These are phyloP conservation scores for Pisolithus microcarpus DNA, from an alignment of 768 basidiomycete genomes.

Conservation along the genomic window DNA sequence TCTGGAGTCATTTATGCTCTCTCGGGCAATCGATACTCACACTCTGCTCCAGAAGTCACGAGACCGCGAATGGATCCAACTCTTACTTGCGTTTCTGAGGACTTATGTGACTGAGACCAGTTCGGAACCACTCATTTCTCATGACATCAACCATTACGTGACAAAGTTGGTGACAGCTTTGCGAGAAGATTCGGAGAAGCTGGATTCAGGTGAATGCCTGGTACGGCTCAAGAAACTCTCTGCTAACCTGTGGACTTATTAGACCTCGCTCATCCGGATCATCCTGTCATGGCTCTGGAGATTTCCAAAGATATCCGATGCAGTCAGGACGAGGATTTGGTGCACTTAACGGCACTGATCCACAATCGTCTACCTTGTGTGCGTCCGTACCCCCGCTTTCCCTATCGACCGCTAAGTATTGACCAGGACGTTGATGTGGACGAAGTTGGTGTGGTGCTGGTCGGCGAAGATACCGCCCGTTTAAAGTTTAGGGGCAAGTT, in stretches of 20 bases:
- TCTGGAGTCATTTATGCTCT: slow-evolving; percentile 73
- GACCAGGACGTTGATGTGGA: slow-evolving; percentile 54
- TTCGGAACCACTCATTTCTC: slow-evolving; percentile 46
- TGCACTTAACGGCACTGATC: slow-evolving; percentile 50
- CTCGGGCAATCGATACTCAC: slow-evolving; percentile 66
- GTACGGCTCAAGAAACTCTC: not conserved
- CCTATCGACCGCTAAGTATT: slow-evolving; percentile 6
- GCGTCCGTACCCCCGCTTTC: slow-evolving; percentile 22
- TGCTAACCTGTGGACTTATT: slow-evolving; percentile 9
- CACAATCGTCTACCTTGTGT: slow-evolving; percentile 73
- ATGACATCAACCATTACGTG: slow-evolving; percentile 48
- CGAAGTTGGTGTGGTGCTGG: slow-evolving; percentile 51
- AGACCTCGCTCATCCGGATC: slow-evolving; percentile 66
- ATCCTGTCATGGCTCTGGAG: slow-evolving; percentile 56
- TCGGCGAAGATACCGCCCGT: slow-evolving; percentile 56
- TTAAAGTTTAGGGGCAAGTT: slow-evolving; percentile 45
- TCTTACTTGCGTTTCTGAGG: slow-evolving; percentile 69
- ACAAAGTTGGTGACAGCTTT: slow-evolving; percentile 43
- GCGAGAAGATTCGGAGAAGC: slow-evolving; percentile 38
- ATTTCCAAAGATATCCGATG: slow-evolving; percentile 41
- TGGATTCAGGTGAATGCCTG: slow-evolving; percentile 45
- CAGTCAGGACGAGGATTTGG: slow-evolving; percentile 61
- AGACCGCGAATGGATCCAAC: slow-evolving; percentile 76
- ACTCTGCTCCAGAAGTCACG: slow-evolving; percentile 45
- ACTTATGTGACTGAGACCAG: slow-evolving; percentile 52